Base-by-base conservation (phyloP, 768 basidiomycete genomes). In the Kwoniella sp. region DNA sequence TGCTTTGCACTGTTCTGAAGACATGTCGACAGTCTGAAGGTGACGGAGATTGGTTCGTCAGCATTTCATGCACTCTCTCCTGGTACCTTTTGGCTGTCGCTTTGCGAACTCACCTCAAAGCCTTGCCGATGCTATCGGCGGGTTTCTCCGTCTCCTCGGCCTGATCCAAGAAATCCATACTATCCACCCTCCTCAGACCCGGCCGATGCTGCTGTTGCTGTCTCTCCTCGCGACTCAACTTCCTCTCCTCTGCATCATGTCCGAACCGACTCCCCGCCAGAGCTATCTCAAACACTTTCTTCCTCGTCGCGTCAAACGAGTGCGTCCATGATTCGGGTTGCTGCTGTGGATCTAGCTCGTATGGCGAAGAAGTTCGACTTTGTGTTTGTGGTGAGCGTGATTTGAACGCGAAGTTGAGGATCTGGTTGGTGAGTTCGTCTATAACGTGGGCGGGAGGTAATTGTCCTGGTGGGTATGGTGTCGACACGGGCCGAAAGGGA, bases 391-490 rank as follows among this genome's bases (percentile, higher is more conserved):
- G 38, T 28, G 45, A 52, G 23, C 48, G 55, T 30, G 48, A 30
- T 22, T 56, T 28, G 53, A 72, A 65, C 25, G 73, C 74, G 60
- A 70, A 77, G 5, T 72, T 47, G 11, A 79, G 57, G 52, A 81
- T 73, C 62, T 81, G 78, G 31, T 73, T 69, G 12, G 79, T 76
- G 12, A 81, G 59, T 56, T 81, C 79, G 55, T 81, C 79, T 13
- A 81, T 58, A 23, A 74, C 70, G 11, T 67, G 37, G 8, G 73
- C 54, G 1, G 75, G 75, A 5, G 79, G 79, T 8, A 81, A 65
- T n/a, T 73, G 69, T 13, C 73, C 73, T 0, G 79, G 79, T 11
- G 79, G 77, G 63, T 71, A 81, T 2, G 72, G 66, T 15, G 68
- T 65, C 2, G 79, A 71, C 1, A 79, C 52, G 13, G 76, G 78